Conservation (phyloP, 495 filamentous ascomycete genomes). For the Penicillium psychrofluorescens region DNA sequence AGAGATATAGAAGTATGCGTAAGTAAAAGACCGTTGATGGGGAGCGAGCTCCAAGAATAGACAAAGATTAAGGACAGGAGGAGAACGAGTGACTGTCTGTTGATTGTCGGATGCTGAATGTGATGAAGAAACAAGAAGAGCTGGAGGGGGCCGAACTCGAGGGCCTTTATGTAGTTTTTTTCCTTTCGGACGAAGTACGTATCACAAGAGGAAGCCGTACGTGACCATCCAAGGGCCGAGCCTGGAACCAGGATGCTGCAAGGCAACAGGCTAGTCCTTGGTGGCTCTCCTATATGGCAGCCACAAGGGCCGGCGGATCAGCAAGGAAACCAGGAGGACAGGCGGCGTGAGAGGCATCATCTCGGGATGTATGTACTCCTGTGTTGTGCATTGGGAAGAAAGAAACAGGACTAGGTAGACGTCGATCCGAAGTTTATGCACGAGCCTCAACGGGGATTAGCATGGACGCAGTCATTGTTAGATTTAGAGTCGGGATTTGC, state of each 20-base stretch:
- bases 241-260: conserved; percentile 17
- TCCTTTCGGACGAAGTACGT: too few species aligned
- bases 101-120: conserved; percentile 3
- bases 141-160: conserved; percentile 3
- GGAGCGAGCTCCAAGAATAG: conserved; percentile 4
- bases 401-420: too few species aligned
- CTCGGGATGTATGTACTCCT: too few species aligned
- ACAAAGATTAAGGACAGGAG: not conserved
- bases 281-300: conserved; percentile 8
- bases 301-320: conserved; percentile 16
- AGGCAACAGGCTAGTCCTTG: conserved; percentile 18
- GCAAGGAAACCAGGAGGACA: conserved; percentile 16
- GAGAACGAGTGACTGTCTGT: conserved; percentile 17
- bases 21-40: not conserved
- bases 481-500: too few species aligned
- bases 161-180: conserved; percentile 22
- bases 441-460: not conserved
- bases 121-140: conserved; percentile 10
- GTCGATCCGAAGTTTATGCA: conserved; percentile 12
- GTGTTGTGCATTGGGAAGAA: too few species aligned
- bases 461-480: too few species aligned
- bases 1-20: not conserved
- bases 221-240: conserved; percentile 8
- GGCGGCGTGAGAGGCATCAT: conserved; percentile 10
- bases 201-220: too few species aligned